phyloP scores from a whole-genome alignment of 2,329 filamentous ascomycete genomes.

The Microdochium nivale region DNA sequence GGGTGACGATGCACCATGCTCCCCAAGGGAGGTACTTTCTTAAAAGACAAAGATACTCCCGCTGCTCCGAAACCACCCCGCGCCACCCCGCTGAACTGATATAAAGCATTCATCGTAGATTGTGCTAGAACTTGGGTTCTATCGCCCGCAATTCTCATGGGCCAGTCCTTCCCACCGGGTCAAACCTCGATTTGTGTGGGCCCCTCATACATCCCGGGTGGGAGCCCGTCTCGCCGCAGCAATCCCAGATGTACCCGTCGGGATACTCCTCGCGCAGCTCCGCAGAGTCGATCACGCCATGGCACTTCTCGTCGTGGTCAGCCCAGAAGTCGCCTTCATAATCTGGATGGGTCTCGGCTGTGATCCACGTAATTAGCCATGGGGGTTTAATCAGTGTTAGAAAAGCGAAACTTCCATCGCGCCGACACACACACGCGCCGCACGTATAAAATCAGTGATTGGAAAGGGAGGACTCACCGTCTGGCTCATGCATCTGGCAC shows the following conservation, averaged over 20 bases:
- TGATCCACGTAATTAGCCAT: neutral
- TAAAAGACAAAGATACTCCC: too few species aligned
- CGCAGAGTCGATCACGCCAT: constrained; percentile 16
- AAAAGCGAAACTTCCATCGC: neutral
- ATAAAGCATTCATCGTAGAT: too few species aligned
- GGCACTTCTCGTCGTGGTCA: constrained; percentile 16
- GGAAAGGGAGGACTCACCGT: neutral
- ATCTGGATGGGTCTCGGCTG: constrained; percentile 8
- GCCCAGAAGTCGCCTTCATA: constrained; percentile 15
- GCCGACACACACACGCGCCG: too few species aligned
- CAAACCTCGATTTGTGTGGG: constrained; percentile 2
- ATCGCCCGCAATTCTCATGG: too few species aligned
- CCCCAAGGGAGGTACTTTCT: too few species aligned
- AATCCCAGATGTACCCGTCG: constrained; percentile 19
- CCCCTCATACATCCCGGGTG: constrained; percentile 5
- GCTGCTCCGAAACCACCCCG: too few species aligned
- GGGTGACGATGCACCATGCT: too few species aligned
- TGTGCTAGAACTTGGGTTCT: too few species aligned
- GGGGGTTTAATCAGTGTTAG: neutral
- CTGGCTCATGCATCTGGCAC: neutral
- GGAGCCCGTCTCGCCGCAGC: constrained; percentile 11
- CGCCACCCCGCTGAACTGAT: too few species aligned
- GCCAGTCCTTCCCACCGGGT: neutral
- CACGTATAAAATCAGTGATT: too few species aligned
- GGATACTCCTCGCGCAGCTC: constrained; percentile 13